phyloP scores from a whole-genome alignment of 441 rosid genomes.

The Kokia cookei region DNA sequence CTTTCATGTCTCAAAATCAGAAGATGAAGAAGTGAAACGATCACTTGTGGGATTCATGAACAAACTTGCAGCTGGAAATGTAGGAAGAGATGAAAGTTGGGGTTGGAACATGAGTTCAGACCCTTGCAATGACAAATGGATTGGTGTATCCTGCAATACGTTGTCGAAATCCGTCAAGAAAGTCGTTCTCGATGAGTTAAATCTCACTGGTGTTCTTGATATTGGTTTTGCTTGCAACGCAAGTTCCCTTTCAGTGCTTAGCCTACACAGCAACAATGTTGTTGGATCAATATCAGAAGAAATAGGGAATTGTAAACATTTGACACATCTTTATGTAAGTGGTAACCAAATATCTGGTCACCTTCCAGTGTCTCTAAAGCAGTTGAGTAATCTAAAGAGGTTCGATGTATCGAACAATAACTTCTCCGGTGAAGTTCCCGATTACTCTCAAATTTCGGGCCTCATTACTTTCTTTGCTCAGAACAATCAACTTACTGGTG shows the following conservation, averaged over 20 bases:
- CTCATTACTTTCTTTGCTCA: conserved; percentile 38
- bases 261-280: conserved; percentile 35
- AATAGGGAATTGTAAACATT: conserved; percentile 34
- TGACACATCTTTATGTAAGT: conserved; percentile 37
- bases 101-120: conserved; percentile 52
- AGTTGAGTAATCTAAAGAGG: conserved; percentile 41
- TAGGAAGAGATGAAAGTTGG: conserved; percentile 17
- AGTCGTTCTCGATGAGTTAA: conserved; percentile 37
- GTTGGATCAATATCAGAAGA: conserved; percentile 29
- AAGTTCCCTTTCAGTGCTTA: conserved; percentile 25
- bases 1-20: conserved; percentile 23
- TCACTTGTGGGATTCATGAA: conserved; percentile 42
- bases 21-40: conserved; percentile 25
- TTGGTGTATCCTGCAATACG: conserved; percentile 32
- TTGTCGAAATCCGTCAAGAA: conserved; percentile 20
- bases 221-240: conserved; percentile 22
- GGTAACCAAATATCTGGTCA: conserved; percentile 37
- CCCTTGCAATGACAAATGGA: conserved; percentile 53
- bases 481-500: conserved; percentile 40
- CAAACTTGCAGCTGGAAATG: conserved; percentile 32
- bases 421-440: conserved; percentile 40
- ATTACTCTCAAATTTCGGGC: conserved; percentile 33
- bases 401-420: conserved; percentile 37
- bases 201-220: conserved; percentile 42
- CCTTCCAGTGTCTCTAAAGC: conserved; percentile 37